These are phyloP conservation scores for Phycomyces blakesleeanus DNA, from an alignment of 192 early-diverging fungal species.

Conservation along the genomic window DNA sequence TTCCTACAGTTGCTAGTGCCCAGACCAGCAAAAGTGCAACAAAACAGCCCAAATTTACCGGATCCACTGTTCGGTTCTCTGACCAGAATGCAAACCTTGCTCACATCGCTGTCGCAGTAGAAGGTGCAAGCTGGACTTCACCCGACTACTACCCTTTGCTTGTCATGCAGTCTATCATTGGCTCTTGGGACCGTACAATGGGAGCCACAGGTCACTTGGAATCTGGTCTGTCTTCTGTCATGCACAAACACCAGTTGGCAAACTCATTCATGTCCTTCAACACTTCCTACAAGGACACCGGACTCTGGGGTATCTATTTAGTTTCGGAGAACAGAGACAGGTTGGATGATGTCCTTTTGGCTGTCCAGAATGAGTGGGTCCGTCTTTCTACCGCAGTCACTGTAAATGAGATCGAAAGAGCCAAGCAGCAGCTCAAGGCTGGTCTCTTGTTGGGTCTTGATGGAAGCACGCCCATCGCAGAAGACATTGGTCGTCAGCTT, in stretches of 20 bases:
- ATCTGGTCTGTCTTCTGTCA: slow-evolving; percentile 79
- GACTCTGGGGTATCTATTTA: slow-evolving; percentile 95
- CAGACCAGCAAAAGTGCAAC: slow-evolving; percentile 44
- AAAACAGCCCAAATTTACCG: slow-evolving; percentile 77
- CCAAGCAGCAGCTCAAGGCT: slow-evolving; percentile 98
- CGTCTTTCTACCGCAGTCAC: slow-evolving; percentile 83
- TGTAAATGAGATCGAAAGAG: slow-evolving; percentile 89
- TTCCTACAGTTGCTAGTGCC: slow-evolving; percentile 47
- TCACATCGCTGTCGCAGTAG: slow-evolving; percentile 96
- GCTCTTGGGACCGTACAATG: slow-evolving; percentile 93
- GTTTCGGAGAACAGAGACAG: slow-evolving; percentile 76
- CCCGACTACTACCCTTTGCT: slow-evolving; percentile 95
- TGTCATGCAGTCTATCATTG: slow-evolving; percentile 92
- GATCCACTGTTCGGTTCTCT: slow-evolving; percentile 71
- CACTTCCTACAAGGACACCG: slow-evolving; percentile 97
- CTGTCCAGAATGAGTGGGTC: slow-evolving; percentile 90
- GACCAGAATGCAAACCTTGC: slow-evolving; percentile 87
- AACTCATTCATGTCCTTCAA: slow-evolving; percentile 99
- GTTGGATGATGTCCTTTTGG: slow-evolving; percentile 85
- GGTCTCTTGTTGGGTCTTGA: slow-evolving; percentile 86
- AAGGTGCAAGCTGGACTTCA: slow-evolving; percentile 92
- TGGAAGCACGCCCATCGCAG: slow-evolving; percentile 91
- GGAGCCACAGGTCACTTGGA: slow-evolving; percentile 84
- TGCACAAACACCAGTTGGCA: slow-evolving; percentile 82
- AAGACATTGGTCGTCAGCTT: slow-evolving; percentile 97